Conservation (phyloP, 352 stramenopile genomes). For the Blastocystis sp. region DNA sequence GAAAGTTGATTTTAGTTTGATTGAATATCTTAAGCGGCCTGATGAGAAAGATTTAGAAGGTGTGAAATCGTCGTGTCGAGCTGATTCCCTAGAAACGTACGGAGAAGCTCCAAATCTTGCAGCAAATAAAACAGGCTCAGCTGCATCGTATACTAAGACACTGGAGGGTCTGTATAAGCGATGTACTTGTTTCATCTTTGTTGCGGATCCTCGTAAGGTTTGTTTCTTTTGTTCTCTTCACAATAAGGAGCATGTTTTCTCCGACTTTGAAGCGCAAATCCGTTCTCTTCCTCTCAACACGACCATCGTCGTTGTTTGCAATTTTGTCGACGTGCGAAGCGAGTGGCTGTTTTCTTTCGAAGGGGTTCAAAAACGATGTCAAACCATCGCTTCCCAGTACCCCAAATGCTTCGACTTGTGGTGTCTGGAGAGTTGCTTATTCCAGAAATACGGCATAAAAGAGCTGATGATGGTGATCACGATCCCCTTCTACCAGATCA, state of each 20-base stretch:
- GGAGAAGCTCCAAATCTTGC: background rate
- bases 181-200: conserved; percentile 20
- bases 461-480: background rate
- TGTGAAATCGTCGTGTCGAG: too few relatives aligned
- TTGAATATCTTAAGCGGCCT: background rate
- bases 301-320: background rate
- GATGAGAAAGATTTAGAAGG: background rate
- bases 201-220: background rate
- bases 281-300: background rate
- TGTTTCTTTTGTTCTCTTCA: background rate
- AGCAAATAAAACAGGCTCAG: background rate
- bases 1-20: background rate
- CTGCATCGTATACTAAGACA: background rate
- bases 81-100: background rate
- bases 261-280: background rate
- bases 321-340: background rate
- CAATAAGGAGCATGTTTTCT: background rate
- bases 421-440: background rate
- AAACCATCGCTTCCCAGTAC: background rate
- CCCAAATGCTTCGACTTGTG: background rate
- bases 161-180: background rate
- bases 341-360: background rate
- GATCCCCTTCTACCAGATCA: background rate
- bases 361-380: background rate
- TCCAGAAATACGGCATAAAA: background rate